These are phyloP conservation scores for Mycena alexandri DNA, from an alignment of 768 basidiomycete species.

Conservation along the genomic window DNA sequence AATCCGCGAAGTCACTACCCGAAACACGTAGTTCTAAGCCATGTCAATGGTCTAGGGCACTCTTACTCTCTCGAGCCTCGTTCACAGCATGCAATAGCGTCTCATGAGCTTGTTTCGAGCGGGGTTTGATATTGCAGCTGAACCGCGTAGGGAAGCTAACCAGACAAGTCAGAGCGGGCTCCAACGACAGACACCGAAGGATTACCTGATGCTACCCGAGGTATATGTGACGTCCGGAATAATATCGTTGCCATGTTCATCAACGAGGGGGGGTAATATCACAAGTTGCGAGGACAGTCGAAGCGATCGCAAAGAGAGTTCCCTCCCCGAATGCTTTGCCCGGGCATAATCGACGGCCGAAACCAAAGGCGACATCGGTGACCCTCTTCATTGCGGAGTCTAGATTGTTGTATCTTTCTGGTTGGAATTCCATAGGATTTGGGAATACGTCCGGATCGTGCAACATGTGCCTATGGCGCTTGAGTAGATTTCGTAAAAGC, in stretches of 20 bases:
- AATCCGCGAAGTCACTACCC: too few relatives aligned
- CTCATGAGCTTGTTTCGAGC: conserved; percentile 1
- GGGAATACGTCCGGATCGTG: conserved; percentile 37
- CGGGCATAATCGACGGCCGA: conserved; percentile 36
- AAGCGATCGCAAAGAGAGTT: conserved; percentile 19
- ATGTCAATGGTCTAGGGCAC: too few relatives aligned
- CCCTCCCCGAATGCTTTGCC: conserved; percentile 20
- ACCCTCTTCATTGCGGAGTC: conserved; percentile 31
- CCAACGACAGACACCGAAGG: neutral
- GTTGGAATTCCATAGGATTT: conserved; percentile 45
- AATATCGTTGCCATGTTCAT: neutral
- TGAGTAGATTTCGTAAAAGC: neutral
- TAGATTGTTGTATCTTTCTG: conserved; percentile 41
- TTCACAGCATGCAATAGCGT: too few relatives aligned
- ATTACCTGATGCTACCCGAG: conserved; percentile 17
- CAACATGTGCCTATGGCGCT: conserved; percentile 22
- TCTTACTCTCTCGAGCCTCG: too few relatives aligned
- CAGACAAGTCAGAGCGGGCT: neutral
- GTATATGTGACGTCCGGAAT: conserved; percentile 7
- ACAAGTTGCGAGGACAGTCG: conserved; percentile 17
- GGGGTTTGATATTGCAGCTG: conserved; percentile 23
- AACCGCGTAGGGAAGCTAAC: conserved; percentile 22
- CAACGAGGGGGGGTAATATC: neutral
- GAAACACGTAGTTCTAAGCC: too few relatives aligned
- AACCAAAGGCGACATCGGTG: conserved; percentile 33